Percentiles rank a stretch among this genome's conserved stretches.
phyloP scores from a whole-genome alignment of 2,329 filamentous ascomycete species.

The Drechslerella dactyloides region DNA sequence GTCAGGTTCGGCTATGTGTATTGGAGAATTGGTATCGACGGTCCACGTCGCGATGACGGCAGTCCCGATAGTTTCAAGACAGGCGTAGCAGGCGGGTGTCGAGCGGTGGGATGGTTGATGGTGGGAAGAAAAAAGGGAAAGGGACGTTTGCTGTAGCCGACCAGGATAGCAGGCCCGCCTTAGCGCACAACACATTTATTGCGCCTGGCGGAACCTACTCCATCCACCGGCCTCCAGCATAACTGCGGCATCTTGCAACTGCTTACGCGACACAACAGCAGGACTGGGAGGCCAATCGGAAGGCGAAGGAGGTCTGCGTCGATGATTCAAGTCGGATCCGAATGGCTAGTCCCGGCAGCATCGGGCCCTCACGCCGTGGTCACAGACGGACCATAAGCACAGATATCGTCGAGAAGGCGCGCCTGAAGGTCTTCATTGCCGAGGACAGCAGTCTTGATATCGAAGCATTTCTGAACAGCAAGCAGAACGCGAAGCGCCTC shows the following conservation, averaged over 20 bases:
- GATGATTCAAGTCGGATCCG: constrained; percentile 34
- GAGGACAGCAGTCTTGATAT: constrained; percentile 65
- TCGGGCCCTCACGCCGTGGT: constrained; percentile 55
- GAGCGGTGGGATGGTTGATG: constrained; percentile 13
- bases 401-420: constrained; percentile 66
- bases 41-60: constrained; percentile 16
- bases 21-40: background rate
- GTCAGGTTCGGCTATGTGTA: background rate
- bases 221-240: background rate
- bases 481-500: constrained; percentile 55
- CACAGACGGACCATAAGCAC: constrained; percentile 56
- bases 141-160: constrained; percentile 18
- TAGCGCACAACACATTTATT: constrained; percentile 6
- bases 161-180: background rate
- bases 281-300: constrained; percentile 9
- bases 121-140: constrained; percentile 37
- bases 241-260: background rate
- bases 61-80: constrained; percentile 6
- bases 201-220: background rate
- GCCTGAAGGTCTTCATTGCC: constrained; percentile 69
- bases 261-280: constrained; percentile 2
- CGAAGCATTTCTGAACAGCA: constrained; percentile 58
- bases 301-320: constrained; percentile 34
- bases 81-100: constrained; percentile 16
- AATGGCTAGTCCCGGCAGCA: constrained; percentile 49